These are phyloP conservation scores for Colletotrichum tropicicola DNA, from an alignment of 2,329 filamentous ascomycete species.

Conservation along the genomic window DNA sequence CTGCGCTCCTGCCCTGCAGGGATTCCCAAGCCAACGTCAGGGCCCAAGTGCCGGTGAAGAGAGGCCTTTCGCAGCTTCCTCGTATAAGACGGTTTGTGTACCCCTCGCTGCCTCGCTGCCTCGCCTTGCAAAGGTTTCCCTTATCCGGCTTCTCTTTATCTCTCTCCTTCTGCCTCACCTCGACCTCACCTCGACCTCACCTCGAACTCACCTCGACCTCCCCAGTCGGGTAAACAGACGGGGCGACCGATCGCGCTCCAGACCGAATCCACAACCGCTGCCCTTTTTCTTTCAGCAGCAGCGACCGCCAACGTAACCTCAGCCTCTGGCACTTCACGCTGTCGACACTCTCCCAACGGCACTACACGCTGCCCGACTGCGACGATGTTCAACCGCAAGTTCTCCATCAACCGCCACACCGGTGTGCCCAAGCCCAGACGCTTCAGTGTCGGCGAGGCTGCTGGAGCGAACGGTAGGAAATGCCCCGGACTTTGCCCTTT, in stretches of 20 bases:
- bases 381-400: constrained; percentile 66
- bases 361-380: neutral
- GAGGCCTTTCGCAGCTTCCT: constrained; percentile 19
- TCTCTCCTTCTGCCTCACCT: neutral
- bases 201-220: neutral
- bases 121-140: constrained; percentile 1
- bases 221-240: neutral
- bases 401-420: constrained; percentile 74
- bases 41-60: constrained; percentile 28
- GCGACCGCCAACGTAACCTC: too few relatives aligned
- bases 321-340: too few relatives aligned
- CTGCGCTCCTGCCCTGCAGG: constrained; percentile 25
- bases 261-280: too few relatives aligned
- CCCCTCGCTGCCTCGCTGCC: constrained; percentile 18
- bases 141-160: neutral
- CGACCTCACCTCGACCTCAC: neutral
- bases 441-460: constrained; percentile 68
- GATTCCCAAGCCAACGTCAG: constrained; percentile 23
- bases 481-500: too few relatives aligned
- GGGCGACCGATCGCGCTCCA: too few relatives aligned
- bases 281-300: too few relatives aligned
- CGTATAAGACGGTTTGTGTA: constrained; percentile 24
- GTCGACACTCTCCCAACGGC: too few relatives aligned
- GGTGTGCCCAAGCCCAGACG: constrained; percentile 67
- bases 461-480: constrained; percentile 35